Conservation (phyloP, 2,329 filamentous ascomycete species). For the Aspergillus sclerotialis region DNA sequence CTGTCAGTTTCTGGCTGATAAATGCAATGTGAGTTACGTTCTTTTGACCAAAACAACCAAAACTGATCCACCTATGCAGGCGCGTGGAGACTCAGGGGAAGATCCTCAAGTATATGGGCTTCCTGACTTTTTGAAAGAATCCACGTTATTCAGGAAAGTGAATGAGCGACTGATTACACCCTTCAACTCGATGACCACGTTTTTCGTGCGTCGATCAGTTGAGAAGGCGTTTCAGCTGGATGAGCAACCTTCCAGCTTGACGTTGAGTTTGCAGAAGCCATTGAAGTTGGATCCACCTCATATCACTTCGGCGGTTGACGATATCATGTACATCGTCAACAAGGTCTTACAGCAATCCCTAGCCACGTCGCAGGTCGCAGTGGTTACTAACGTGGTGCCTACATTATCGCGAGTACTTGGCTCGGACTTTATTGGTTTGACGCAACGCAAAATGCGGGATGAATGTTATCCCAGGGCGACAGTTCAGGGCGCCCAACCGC, state of each 20-base stretch:
- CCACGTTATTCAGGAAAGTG: conserved; percentile 74
- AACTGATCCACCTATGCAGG: conserved; percentile 8
- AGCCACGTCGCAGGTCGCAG: conserved; percentile 73
- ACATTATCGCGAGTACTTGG: conserved; percentile 73
- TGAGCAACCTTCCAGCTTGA: conserved; percentile 73
- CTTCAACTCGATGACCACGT: conserved; percentile 88
- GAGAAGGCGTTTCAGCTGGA: conserved; percentile 98
- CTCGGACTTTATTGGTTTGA: conserved; percentile 91
- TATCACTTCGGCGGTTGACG: conserved; percentile 92
- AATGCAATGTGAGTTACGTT: conserved; percentile 63
- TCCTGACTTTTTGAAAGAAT: conserved; percentile 69
- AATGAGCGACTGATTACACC: conserved; percentile 65
- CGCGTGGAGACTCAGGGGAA: conserved; percentile 33
- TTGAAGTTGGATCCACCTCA: conserved; percentile 75
- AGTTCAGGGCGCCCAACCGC: conserved; percentile 72
- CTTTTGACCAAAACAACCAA: background rate
- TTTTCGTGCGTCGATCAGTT: conserved; percentile 93
- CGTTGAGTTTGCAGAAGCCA: conserved; percentile 64
- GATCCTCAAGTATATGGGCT: conserved; percentile 55
- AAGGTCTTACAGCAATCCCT: conserved; percentile 81
- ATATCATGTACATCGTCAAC: conserved; percentile 99
- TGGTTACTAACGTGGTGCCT: conserved; percentile 71
- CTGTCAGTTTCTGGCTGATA: conserved; percentile 77
- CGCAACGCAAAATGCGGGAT: conserved; percentile 95
- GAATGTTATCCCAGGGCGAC: conserved; percentile 81